Percentiles rank a stretch among this genome's conserved stretches.
phyloP scores from a whole-genome alignment of 345 rosid species.

The Pelargonium nanum region DNA sequence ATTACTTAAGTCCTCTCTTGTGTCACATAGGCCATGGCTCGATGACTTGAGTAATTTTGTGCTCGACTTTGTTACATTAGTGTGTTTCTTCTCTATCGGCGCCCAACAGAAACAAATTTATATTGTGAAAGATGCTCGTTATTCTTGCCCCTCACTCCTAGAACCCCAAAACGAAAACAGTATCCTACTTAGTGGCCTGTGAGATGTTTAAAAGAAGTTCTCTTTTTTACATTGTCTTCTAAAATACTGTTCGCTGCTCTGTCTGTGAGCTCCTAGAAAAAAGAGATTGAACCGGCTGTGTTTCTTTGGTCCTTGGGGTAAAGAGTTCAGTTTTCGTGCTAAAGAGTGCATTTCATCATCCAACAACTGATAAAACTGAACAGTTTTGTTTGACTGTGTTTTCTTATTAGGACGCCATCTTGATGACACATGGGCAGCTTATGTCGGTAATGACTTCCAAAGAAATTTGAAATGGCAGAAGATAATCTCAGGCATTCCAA shows the following conservation, averaged over 20 bases:
- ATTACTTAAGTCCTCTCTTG: no score
- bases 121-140: no score
- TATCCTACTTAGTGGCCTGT: neutral
- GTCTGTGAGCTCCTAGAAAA: neutral
- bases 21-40: no score
- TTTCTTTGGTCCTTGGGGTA: neutral
- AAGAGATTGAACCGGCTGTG: neutral
- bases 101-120: no score
- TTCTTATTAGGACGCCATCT: slow-evolving; percentile 67
- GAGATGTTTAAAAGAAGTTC: no score
- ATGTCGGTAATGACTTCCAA: slow-evolving; percentile 38
- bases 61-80: no score
- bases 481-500: slow-evolving; percentile 56
- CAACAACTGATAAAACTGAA: neutral
- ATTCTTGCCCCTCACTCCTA: neutral
- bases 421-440: slow-evolving; percentile 88
- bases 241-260: no score
- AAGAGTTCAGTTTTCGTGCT: neutral
- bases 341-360: neutral
- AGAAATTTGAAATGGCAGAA: slow-evolving; percentile 51
- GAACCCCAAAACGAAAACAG: neutral
- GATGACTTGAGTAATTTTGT: no score
- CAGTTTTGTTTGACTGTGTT: slow-evolving; percentile 2
- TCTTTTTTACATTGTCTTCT: no score
- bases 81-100: no score